A percentile compares a stretch with the other conserved stretches of the same genome.
phyloP scores from a whole-genome alignment of 192 early-diverging fungal genomes.

The Coemansia sp. region DNA sequence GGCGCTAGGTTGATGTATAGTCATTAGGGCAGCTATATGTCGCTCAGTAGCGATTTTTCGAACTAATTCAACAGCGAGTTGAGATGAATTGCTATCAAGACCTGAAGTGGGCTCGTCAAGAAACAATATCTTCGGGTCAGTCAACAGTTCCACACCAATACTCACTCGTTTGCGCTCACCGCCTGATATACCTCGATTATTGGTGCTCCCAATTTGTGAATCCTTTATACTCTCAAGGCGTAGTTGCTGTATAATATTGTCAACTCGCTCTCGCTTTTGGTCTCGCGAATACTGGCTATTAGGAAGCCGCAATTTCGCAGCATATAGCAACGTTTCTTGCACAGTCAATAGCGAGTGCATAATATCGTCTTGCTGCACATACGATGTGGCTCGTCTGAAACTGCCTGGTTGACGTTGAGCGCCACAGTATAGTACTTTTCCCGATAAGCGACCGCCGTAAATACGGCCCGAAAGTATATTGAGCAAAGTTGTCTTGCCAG shows the following conservation, averaged over 20 bases:
- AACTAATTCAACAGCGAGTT: conserved; percentile 62
- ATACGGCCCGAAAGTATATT: conserved; percentile 77
- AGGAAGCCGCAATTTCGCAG: conserved; percentile 68
- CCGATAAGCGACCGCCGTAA: conserved; percentile 57
- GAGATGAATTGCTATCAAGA: conserved; percentile 68
- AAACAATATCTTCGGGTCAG: conserved; percentile 56
- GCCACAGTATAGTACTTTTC: conserved; percentile 56
- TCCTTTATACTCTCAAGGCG: conserved; percentile 61
- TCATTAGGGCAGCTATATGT: conserved; percentile 73
- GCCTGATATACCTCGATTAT: conserved; percentile 53
- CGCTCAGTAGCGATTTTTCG: conserved; percentile 55
- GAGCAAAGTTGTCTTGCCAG: conserved; percentile 85
- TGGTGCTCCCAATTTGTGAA: conserved; percentile 52
- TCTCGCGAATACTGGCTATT: conserved; percentile 44
- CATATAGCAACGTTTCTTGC: conserved; percentile 73
- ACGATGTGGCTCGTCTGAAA: conserved; percentile 44
- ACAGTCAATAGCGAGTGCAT: conserved; percentile 68
- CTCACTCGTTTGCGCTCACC: conserved; percentile 57
- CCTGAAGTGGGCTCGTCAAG: conserved; percentile 64
- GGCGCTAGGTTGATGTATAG: conserved; percentile 88
- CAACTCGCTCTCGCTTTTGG: conserved; percentile 60
- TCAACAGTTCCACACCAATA: conserved; percentile 52
- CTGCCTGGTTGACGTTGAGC: conserved; percentile 21
- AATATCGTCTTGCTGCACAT: conserved; percentile 59
- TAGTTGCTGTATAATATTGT: conserved; percentile 60